A percentile compares a stretch with the other conserved stretches of the same genome.
Evolutionary conservation across 1,139 yeast species (phyloP).

Genomic region (Candida sojae): DNA sequence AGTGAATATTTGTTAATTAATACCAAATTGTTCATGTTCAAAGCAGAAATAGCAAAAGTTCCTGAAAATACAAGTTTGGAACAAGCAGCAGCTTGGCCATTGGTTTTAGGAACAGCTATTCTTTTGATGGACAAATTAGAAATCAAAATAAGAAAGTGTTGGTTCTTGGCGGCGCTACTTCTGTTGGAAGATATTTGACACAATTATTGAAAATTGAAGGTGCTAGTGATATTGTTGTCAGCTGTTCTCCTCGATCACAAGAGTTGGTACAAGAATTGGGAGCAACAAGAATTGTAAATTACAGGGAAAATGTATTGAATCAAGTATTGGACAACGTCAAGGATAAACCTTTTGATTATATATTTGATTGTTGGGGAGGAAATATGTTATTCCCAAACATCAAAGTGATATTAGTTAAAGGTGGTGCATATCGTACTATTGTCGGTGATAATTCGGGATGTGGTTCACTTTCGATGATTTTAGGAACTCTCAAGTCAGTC

Average conservation of each 20-base stretch:
- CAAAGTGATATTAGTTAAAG: conserved; percentile 30
- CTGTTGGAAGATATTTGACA: conserved; percentile 61
- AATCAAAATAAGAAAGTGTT: conserved; percentile 35
- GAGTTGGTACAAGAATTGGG: conserved; percentile 48
- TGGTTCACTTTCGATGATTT: background rate
- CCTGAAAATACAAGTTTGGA: conserved; percentile 50
- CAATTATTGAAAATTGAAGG: conserved; percentile 56
- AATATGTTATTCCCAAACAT: conserved; percentile 21
- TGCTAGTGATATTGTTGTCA: conserved; percentile 47
- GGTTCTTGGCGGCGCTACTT: conserved; percentile 71
- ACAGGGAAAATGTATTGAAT: conserved; percentile 25
- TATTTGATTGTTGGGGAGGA: conserved; percentile 30
- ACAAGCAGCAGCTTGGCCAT: conserved; percentile 61
- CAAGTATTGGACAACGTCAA: conserved; percentile 24
- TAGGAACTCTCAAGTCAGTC: background rate
- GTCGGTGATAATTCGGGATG: conserved; percentile 34
- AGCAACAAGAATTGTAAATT: conserved; percentile 53
- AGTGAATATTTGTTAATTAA: conserved; percentile 43
- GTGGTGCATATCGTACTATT: conserved; percentile 49
- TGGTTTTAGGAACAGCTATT: conserved; percentile 59
- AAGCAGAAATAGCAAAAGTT: conserved; percentile 38
- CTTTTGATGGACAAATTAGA: conserved; percentile 30
- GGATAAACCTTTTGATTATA: conserved; percentile 26
- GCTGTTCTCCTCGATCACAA: conserved; percentile 32
- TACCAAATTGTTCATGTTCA: conserved; percentile 14